phyloP scores from a whole-genome alignment of 768 basidiomycete species.

The Tricholoma sp. region DNA sequence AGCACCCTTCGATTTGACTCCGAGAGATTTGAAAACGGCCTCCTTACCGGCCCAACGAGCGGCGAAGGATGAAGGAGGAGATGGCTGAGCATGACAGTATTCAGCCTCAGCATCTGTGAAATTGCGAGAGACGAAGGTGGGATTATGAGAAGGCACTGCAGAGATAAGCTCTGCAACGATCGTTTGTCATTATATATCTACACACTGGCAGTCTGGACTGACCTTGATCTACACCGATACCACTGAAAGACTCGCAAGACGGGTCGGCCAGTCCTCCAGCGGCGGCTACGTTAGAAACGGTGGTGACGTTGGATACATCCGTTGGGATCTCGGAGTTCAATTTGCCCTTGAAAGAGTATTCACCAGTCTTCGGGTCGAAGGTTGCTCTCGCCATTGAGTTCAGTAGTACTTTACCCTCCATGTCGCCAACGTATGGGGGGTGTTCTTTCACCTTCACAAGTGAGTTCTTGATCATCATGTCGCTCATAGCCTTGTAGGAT shows the following conservation, averaged over 20 bases:
- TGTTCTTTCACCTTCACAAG: slow-evolving; percentile 93
- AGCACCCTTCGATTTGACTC: slow-evolving; percentile 86
- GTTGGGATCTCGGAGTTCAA: slow-evolving; percentile 46
- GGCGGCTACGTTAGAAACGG: slow-evolving; percentile 51
- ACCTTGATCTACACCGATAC: slow-evolving; percentile 92
- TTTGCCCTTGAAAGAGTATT: slow-evolving; percentile 73
- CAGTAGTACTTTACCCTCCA: slow-evolving; percentile 82
- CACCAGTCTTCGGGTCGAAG: slow-evolving; percentile 79
- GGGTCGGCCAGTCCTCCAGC: slow-evolving; percentile 23
- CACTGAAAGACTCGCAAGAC: slow-evolving; percentile 42
- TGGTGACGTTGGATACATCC: slow-evolving; percentile 65
- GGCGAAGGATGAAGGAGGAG: slow-evolving; percentile 86
- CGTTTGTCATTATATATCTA: slow-evolving; percentile 5
- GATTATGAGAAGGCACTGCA: slow-evolving; percentile 84
- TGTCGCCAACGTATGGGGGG: slow-evolving; percentile 82
- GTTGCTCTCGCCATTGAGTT: slow-evolving; percentile 90
- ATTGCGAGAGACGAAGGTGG: slow-evolving; percentile 85
- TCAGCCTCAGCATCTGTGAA: slow-evolving; percentile 85
- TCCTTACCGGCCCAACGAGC: slow-evolving; percentile 98
- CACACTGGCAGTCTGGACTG: slow-evolving; percentile 12
- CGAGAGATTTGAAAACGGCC: slow-evolving; percentile 94
- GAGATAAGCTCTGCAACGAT: slow-evolving; percentile 74
- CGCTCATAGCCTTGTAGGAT: slow-evolving; percentile 88
- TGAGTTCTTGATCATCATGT: slow-evolving; percentile 92
- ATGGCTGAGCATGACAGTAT: slow-evolving; percentile 86